Evolutionary conservation across 495 filamentous ascomycete species (phyloP).

Genomic region (Penicillium turbatum): DNA sequence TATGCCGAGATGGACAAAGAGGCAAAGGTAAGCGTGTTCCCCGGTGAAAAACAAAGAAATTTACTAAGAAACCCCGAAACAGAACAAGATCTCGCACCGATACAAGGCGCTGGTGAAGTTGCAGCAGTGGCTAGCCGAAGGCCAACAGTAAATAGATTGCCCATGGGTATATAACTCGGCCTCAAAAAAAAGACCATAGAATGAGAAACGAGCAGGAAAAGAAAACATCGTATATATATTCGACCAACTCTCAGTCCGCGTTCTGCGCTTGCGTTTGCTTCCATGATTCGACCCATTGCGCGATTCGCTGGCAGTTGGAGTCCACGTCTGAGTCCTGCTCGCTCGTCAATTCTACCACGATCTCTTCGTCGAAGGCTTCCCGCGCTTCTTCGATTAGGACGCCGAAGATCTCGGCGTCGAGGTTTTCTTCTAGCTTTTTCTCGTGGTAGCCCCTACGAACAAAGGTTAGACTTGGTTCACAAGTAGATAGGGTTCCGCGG

Average conservation of each 20-base stretch:
- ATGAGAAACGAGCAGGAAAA: slow-evolving; percentile 7
- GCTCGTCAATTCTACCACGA: slow-evolving; percentile 86
- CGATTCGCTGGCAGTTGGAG: slow-evolving; percentile 77
- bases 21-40: slow-evolving; percentile 54
- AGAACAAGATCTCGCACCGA: slow-evolving; percentile 89
- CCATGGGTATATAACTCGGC: slow-evolving; percentile 16
- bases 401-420: slow-evolving; percentile 97
- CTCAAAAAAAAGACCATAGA: slow-evolving; percentile 5
- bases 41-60: background rate
- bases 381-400: slow-evolving; percentile 86
- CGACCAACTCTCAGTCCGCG: slow-evolving; percentile 13
- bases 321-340: slow-evolving; percentile 79
- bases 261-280: slow-evolving; percentile 51
- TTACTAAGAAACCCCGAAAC: slow-evolving; percentile 5
- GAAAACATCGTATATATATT: background rate
- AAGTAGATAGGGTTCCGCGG: background rate
- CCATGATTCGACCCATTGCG: slow-evolving; percentile 78
- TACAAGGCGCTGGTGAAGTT: slow-evolving; percentile 80
- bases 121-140: slow-evolving; percentile 71
- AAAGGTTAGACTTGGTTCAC: background rate
- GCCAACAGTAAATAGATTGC: slow-evolving; percentile 19
- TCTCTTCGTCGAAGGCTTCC: slow-evolving; percentile 80
- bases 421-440: slow-evolving; percentile 87
- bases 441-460: slow-evolving; percentile 65
- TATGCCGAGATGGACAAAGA: slow-evolving; percentile 95